Evolutionary conservation across 1,139 yeast species (phyloP), one percentile per base, ranked within the genome.

Genomic region (Geotrichum australiense): DNA sequence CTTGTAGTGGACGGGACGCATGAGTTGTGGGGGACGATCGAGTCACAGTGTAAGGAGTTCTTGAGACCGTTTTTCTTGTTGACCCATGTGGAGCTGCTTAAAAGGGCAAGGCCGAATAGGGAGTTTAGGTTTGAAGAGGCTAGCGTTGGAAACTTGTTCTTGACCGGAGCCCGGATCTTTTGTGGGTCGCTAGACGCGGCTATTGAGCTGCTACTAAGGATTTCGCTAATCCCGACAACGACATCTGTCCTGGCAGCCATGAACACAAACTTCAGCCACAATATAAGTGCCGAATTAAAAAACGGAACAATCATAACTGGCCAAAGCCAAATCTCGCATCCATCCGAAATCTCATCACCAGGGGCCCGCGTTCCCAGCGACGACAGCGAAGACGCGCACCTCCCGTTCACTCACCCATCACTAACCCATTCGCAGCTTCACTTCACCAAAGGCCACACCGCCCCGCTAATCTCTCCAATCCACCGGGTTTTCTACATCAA

Each of bases 321-420:
- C n/a, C 97, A 89, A 59, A 81, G 93, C 3, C 95, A 87, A 55
- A 89, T 89, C 6, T 86, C 96, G 0, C 97, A 89, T 61, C 96
- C 96, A 2, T 65, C 60, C 2, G 26, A 31, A 5, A 29, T 21
- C 3, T 25, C 14, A 5, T 28, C 35, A 14, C 41, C 41, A 19
- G n/a, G n/a, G n/a, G n/a, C n/a, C n/a, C n/a, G n/a, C n/a, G 12
- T 15, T 10, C 43, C 41, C 3, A 20, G 23, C 4, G 35, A 41
- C 10, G 74, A 69, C 43, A 68, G 65, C 36, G 77, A 72, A 42
- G 85, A 80, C 25, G 85, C 80, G 26, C 71, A 74, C 16, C 80
- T 87, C 2, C 85, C 81, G 40, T 82, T 81, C 53, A 80, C 80
- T 14, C 93, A 85, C 54, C 95, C 96, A 0, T 91, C 79, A 40